phyloP scores from a whole-genome alignment of 83 land plant species.

The Thuja plicata region DNA sequence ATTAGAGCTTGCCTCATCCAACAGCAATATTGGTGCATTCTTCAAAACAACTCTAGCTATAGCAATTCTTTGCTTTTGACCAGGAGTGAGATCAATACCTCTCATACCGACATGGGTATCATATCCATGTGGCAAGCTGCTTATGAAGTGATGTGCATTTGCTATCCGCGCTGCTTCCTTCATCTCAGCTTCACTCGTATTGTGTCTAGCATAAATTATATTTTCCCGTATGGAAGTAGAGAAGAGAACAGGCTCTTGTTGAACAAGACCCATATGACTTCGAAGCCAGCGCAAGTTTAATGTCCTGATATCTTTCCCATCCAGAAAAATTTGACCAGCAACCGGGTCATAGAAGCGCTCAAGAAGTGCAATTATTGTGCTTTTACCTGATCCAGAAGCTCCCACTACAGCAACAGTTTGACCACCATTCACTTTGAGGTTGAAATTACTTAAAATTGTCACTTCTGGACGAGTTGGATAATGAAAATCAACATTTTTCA shows the following conservation, averaged over 20 bases:
- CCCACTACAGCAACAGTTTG: conserved; percentile 97
- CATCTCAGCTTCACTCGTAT: conserved; percentile 96
- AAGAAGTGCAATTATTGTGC: conserved; percentile 88
- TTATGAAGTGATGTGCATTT: conserved; percentile 98
- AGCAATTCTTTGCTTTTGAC: conserved; percentile 94
- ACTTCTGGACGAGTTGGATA: conserved; percentile 91
- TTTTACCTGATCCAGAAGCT: conserved; percentile 95
- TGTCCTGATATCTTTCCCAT: conserved; percentile 77
- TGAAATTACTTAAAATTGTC: conserved; percentile 79
- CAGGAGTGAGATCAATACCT: conserved; percentile 85
- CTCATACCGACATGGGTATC: conserved; percentile 98
- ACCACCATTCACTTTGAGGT: conserved; percentile 86
- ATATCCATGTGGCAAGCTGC: conserved; percentile 96
- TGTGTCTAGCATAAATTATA: conserved; percentile 93
- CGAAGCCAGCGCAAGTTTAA: conserved; percentile 93
- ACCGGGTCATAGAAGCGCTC: conserved; percentile 95
- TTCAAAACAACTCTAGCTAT: conserved; percentile 92
- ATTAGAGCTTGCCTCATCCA: conserved; percentile 98
- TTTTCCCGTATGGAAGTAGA: conserved; percentile 93
- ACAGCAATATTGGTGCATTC: conserved; percentile 89
- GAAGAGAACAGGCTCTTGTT: conserved; percentile 97
- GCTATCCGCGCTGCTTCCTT: conserved; percentile 97
- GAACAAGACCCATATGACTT: conserved; percentile 87
- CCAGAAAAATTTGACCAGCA: conserved; percentile 73
- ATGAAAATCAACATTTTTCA: conserved; percentile 83